Conservation (phyloP, 1,139 yeast genomes). For the Taiozyma onychis region DNA sequence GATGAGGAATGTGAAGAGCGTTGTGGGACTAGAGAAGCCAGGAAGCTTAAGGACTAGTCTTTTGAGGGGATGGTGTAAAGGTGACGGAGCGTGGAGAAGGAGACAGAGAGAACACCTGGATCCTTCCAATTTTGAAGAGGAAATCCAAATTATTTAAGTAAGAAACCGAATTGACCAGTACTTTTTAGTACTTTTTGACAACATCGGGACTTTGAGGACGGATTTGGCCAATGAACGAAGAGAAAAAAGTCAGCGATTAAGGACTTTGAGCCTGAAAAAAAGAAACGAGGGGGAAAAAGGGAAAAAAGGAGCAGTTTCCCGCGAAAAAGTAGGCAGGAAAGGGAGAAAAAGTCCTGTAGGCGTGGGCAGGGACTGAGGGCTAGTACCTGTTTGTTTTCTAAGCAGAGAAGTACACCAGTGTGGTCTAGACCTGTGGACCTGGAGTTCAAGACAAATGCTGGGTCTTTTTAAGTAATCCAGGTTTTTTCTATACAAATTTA, state of each 20-base stretch:
- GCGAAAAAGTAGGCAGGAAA: neutral
- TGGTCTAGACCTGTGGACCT: too few species aligned
- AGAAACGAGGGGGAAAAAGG: neutral
- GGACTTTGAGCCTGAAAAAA: neutral
- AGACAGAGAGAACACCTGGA: neutral
- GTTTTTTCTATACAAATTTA: too few species aligned
- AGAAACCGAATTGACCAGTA: neutral
- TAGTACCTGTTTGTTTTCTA: too few species aligned
- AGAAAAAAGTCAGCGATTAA: neutral
- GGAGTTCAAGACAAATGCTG: too few species aligned
- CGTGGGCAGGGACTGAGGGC: too few species aligned
- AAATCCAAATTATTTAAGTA: neutral
- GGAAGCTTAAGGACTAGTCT: neutral
- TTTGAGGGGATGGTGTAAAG: neutral
- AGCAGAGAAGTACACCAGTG: too few species aligned
- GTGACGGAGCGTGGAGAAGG: neutral
- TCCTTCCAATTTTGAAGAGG: neutral
- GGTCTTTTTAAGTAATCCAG: too few species aligned
- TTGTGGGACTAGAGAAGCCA: neutral
- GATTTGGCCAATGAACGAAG: neutral
- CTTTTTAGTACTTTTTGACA: neutral
- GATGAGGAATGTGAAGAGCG: neutral
- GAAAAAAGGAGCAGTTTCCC: neutral
- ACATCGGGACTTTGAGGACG: constrained; percentile 8
- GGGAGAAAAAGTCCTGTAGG: too few species aligned